Evolutionary conservation across 805 yeast genomes (phyloP).

Genomic region (Kluyveromyces dobzhanskii): DNA sequence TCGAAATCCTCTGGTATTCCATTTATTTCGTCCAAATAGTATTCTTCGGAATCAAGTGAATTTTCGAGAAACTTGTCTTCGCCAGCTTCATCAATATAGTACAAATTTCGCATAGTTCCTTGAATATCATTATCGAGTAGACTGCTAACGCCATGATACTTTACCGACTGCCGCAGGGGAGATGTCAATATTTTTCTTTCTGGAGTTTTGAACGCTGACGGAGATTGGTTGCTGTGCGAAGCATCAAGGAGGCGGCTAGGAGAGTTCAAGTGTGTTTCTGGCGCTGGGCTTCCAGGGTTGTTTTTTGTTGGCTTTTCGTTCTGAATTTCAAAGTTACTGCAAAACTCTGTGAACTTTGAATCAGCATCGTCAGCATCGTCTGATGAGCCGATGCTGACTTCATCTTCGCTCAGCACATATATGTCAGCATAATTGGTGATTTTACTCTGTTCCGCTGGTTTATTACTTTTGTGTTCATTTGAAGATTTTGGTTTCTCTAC

Average conservation of each 20-base stretch:
- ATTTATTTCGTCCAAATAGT: constrained; percentile 43
- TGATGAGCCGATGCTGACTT: not conserved
- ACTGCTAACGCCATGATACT: constrained; percentile 33
- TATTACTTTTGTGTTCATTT: not conserved
- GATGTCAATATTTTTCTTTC: not conserved
- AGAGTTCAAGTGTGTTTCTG: not conserved
- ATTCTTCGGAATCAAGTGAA: constrained; percentile 28
- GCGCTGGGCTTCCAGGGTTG: no score
- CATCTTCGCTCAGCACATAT: constrained; percentile 4
- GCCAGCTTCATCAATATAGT: constrained; percentile 29
- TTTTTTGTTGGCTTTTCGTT: no score
- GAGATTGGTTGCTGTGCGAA: not conserved
- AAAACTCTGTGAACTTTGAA: no score
- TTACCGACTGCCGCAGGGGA: constrained; percentile 18
- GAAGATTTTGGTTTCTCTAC: not conserved
- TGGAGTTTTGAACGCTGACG: not conserved
- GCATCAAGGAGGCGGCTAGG: not conserved
- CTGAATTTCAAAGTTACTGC: no score
- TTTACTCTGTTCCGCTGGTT: not conserved
- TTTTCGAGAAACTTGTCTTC: constrained; percentile 26
- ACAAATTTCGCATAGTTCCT: constrained; percentile 25
- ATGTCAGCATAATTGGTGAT: constrained; percentile 4
- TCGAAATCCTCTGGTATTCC: constrained; percentile 39
- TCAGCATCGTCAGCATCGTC: no score
- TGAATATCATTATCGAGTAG: constrained; percentile 32